Conservation (phyloP, 2,329 filamentous ascomycete genomes). For the Alternaria novae-zelandiae region DNA sequence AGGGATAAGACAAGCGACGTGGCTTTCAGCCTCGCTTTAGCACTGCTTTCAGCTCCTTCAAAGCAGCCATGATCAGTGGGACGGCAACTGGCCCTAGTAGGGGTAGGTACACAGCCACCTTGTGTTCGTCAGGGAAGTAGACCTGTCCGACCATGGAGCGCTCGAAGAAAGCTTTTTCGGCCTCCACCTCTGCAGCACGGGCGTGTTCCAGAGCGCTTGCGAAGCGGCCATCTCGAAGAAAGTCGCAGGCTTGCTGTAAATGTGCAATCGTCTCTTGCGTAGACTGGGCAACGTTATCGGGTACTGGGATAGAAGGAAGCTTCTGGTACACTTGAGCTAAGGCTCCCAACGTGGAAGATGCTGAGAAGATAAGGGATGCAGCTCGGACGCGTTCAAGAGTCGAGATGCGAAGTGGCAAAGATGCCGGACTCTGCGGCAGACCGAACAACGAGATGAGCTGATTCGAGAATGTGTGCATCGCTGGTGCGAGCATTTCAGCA, state of each 20-base stretch:
- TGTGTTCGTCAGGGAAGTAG: constrained; percentile 98
- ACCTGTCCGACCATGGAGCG: constrained; percentile 99
- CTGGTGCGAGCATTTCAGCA: constrained; percentile 72
- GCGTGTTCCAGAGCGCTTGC: constrained; percentile 77
- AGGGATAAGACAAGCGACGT: not conserved
- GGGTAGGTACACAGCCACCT: constrained; percentile 93
- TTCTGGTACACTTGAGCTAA: constrained; percentile 81
- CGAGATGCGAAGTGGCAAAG: constrained; percentile 82
- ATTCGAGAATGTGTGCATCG: constrained; percentile 87
- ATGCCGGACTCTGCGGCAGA: constrained; percentile 76
- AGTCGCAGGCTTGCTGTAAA: constrained; percentile 76
- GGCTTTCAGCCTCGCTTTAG: constrained; percentile 25
- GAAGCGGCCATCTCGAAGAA: constrained; percentile 67
- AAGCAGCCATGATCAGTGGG: constrained; percentile 79
- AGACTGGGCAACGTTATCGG: constrained; percentile 81
- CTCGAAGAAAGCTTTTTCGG: constrained; percentile 95
- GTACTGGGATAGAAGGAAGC: constrained; percentile 89
- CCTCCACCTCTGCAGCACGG: constrained; percentile 83
- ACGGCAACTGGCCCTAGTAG: constrained; percentile 89
- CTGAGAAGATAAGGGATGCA: constrained; percentile 83
- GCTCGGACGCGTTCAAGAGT: constrained; percentile 85
- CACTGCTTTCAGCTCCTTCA: constrained; percentile 68
- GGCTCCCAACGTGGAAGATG: constrained; percentile 92
- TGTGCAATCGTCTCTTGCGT: constrained; percentile 81
- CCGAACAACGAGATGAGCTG: constrained; percentile 89